Percentiles rank a stretch among this genome's conserved stretches.
Conservation (phyloP, 768 basidiomycete species). For the Lactarius evosmus region DNA sequence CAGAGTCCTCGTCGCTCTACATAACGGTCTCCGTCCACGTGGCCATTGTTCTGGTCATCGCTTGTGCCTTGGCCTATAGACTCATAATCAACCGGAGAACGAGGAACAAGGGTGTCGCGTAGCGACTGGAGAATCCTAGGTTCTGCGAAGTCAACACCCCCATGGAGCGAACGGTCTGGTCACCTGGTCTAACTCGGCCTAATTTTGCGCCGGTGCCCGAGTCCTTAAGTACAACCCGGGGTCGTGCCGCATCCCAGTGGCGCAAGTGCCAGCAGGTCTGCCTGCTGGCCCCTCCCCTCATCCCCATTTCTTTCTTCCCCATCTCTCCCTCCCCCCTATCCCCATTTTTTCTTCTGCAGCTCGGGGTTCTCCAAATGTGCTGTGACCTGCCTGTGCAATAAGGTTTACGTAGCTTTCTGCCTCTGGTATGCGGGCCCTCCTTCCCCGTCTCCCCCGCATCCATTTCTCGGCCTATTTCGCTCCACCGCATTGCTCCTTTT, state of each 20-base stretch:
- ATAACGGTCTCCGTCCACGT: background rate
- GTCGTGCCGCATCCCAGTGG: too few species aligned
- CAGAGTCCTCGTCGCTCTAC: too few species aligned
- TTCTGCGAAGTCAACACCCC: too few species aligned
- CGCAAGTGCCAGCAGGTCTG: background rate
- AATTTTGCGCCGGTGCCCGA: too few species aligned
- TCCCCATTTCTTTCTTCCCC: background rate
- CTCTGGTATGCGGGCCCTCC: background rate
- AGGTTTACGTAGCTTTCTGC: background rate
- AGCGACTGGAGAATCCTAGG: too few species aligned
- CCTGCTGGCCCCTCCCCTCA: background rate
- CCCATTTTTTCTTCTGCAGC: background rate
- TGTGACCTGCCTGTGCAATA: background rate
- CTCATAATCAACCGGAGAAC: background rate
- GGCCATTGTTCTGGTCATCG: background rate
- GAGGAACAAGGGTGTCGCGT: background rate
- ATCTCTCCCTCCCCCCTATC: background rate
- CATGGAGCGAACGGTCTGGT: too few species aligned
- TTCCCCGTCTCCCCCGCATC: too few species aligned
- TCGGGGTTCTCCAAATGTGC: too few species aligned
- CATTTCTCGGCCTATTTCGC: background rate
- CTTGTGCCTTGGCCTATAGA: too few species aligned
- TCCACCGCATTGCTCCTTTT: too few species aligned
- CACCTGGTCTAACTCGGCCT: too few species aligned
- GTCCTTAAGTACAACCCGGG: too few species aligned